These are phyloP conservation scores for Coemansia sp. DNA, from an alignment of 192 early-diverging fungal genomes.

Conservation along the genomic window DNA sequence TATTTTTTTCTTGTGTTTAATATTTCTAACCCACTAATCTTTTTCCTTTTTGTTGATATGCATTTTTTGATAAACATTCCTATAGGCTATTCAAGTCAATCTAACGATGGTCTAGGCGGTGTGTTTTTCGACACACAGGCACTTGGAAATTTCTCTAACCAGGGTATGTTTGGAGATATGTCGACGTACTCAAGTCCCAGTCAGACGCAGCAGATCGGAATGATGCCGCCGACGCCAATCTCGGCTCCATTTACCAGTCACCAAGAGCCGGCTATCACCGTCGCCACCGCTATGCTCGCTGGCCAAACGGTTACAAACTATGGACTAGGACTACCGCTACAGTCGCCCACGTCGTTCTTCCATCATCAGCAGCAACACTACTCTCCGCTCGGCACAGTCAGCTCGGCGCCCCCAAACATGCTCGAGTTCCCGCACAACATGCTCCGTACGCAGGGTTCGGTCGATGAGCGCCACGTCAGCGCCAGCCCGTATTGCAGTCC, in stretches of 20 bases:
- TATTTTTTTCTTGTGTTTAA: background rate
- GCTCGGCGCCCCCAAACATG: slow-evolving; percentile 46
- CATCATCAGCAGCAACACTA: background rate
- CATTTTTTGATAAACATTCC: slow-evolving; percentile 34
- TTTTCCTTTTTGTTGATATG: slow-evolving; percentile 9
- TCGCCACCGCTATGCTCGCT: background rate
- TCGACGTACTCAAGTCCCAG: background rate
- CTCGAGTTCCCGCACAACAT: slow-evolving; percentile 40
- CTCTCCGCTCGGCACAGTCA: slow-evolving; percentile 16
- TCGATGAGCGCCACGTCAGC: background rate
- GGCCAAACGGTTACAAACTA: background rate
- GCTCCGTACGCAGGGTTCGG: slow-evolving; percentile 2
- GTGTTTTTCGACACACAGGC: slow-evolving; percentile 33
- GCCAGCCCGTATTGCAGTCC: background rate
- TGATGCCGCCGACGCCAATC: slow-evolving; percentile 39
- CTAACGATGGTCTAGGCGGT: slow-evolving; percentile 25
- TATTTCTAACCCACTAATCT: background rate
- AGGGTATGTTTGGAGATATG: slow-evolving; percentile 3
- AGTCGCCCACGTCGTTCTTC: background rate
- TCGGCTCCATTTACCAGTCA: slow-evolving; percentile 17
- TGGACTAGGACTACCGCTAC: slow-evolving; percentile 17
- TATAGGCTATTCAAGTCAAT: slow-evolving; percentile 28
- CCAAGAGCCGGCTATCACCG: background rate
- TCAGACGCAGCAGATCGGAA: slow-evolving; percentile 18
- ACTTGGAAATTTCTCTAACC: slow-evolving; percentile 12